Base-by-base conservation (phyloP, 768 basidiomycete species). In the Termitomyces sp. region DNA sequence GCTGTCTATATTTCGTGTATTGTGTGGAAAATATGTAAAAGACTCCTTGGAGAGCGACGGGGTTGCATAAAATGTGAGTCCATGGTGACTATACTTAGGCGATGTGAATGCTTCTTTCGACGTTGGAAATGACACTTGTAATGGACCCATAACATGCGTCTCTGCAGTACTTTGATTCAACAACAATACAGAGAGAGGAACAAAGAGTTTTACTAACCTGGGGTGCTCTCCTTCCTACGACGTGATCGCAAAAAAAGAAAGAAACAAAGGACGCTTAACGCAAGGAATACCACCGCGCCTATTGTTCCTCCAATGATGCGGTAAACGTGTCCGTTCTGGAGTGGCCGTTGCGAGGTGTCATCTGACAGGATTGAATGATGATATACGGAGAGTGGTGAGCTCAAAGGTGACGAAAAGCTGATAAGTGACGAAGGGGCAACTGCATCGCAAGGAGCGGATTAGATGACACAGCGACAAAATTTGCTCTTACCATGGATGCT, bases 61-160 rank as follows among this genome's bases (percentile, higher is more conserved):
- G 9, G 62, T 62, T 45, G 62, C 59, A 49, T 51, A 56, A 63
- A 72, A 70, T 4, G 66, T 62, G 18, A 70, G 44, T 13, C 69
- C 69, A 58, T 72, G 65, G 48, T 68, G 67, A 50, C 68, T 65
- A 59, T 64, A 66, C 36, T 66, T 68, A 13, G 63, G 65, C 8
- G 69, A 68, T 37, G 71, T 72, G 57, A 69, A 71, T 16, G 69
- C 71, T 61, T 70, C 68, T 51, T 70, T 72, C 31, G 68, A 64
- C 12, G 58, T 61, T 2, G 69, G 68, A 46, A 69, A 59, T 18
- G 59, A 63, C 22, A 61, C 68, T 58, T 66, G 66, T 5, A 72
- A 60, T 5, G 69, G 66, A 8, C 69, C 66, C 52, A 64, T 65
- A 20, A 61, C 59, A 53, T 69, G 60, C 42, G 55, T 57, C 6